These are phyloP conservation scores for Pseudogymnoascus sp. DNA, from an alignment of 2,329 filamentous ascomycete species.

Conservation along the genomic window DNA sequence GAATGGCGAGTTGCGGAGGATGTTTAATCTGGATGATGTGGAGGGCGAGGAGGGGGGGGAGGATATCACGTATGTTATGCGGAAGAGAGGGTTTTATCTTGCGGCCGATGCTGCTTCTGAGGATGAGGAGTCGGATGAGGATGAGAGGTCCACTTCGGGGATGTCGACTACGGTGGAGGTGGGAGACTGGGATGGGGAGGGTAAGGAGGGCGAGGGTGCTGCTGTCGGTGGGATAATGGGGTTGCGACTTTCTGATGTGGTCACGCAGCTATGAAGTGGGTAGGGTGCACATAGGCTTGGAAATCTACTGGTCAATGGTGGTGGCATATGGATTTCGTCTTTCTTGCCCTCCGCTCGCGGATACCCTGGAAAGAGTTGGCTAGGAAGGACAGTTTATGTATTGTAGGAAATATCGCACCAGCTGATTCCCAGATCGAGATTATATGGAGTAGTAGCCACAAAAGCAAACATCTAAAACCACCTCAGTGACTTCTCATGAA, in stretches of 20 bases:
- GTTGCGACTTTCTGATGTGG: constrained; percentile 36
- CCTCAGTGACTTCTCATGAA: no score
- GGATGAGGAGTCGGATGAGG: background rate
- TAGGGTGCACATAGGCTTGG: background rate
- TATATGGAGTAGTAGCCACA: background rate
- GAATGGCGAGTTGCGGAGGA: background rate
- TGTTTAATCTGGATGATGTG: background rate
- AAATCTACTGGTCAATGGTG: background rate
- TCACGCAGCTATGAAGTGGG: constrained; percentile 25
- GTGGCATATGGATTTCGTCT: background rate
- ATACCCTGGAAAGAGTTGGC: background rate
- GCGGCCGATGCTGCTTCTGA: background rate
- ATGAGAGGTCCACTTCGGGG: constrained; percentile 2
- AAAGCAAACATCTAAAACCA: background rate
- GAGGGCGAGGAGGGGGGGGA: background rate
- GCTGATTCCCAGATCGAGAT: background rate
- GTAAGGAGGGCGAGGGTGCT: constrained; percentile 44
- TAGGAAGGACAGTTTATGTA: background rate
- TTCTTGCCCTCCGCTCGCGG: background rate
- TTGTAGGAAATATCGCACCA: background rate
- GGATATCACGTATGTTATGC: background rate
- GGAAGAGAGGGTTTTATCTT: background rate
- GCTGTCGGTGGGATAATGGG: constrained; percentile 48
- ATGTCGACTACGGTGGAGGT: constrained; percentile 22
- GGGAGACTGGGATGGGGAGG: constrained; percentile 30